Evolutionary conservation across 2,329 filamentous ascomycete species (phyloP).

Genomic region (Penicillium sp.): DNA sequence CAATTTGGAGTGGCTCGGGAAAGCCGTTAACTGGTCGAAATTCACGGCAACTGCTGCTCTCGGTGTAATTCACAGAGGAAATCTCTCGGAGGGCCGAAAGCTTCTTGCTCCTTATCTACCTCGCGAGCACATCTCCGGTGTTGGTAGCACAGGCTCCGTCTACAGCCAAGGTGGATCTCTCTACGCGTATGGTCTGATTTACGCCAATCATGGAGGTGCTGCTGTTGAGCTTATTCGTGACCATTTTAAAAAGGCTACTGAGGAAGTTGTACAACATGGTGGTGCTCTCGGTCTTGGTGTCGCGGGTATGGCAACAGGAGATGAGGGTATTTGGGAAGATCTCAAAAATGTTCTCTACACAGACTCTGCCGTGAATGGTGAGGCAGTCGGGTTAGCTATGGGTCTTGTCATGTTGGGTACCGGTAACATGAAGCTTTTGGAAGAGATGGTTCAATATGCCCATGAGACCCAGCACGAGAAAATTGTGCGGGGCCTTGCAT

Average conservation of each 20-base stretch:
- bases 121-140: conserved; percentile 56
- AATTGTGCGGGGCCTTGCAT: conserved; percentile 89
- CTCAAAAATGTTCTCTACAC: conserved; percentile 84
- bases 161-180: conserved; percentile 96
- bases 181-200: conserved; percentile 92
- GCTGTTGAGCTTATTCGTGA: conserved; percentile 55
- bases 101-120: conserved; percentile 93
- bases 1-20: conserved; percentile 95
- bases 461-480: conserved; percentile 99
- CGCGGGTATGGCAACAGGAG: conserved; percentile 94
- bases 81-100: conserved; percentile 88
- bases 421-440: conserved; percentile 87
- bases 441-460: conserved; percentile 96
- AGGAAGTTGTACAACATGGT: conserved; percentile 92
- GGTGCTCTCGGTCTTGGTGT: conserved; percentile 93
- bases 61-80: conserved; percentile 94
- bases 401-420: conserved; percentile 97
- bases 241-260: conserved; percentile 47
- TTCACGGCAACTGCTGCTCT: conserved; percentile 96
- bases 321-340: conserved; percentile 84
- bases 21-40: conserved; percentile 99
- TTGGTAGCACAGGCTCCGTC: conserved; percentile 74
- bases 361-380: conserved; percentile 93
- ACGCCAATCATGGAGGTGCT: conserved; percentile 93
- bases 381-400: conserved; percentile 94